Base-by-base conservation (phyloP, 495 filamentous ascomycete genomes). In the Parachaetomium inaequale region DNA sequence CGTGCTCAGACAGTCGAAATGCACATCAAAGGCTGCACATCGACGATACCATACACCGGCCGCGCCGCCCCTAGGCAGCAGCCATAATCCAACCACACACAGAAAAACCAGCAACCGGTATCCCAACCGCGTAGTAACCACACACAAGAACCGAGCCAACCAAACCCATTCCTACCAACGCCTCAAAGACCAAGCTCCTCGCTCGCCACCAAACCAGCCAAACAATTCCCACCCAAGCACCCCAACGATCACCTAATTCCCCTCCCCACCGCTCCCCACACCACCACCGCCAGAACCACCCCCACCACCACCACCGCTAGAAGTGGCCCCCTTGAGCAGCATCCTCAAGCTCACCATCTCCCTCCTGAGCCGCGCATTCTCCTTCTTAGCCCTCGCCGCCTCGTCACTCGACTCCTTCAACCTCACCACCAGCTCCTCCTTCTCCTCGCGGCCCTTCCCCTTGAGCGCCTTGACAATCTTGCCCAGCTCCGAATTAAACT, bases 401-500 rank as follows among this genome's bases (percentile, higher is more conserved):
- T 94, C 91, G 58, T 89, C 88, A 61, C 87, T 75, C 4, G 77
- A 77, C 56, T 86, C 87, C 64, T 80, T 83, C 64, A 96, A 67
- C 67, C 85, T 81, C n/a, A 72, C 76, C 67, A 88, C 75, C 60
- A 95, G 65, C 64, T 91, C 88, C 63, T 89, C 87, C 65, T 90
- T 88, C 0, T 85, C 89, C 40, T 87, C 88, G 25, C 88, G 85
- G 6, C 82, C 81, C 68, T 87, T 88, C 17, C 79, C 78, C 73
- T 80, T 84, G 36, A 94, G 81, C 10, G 86, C 88, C 68, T 84
- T 87, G 21, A 90, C 79, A 57, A 97, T 88, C 78, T 90, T 92
- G 56, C 83, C 89, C 50, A 98, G 75, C 71, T 98, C 94, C 26
- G 85, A 82, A 66, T 97, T 96, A 78, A 97, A 96, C 64, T 88